phyloP scores from a whole-genome alignment of 2,329 filamentous ascomycete genomes.

The Elsinoe perseae region DNA sequence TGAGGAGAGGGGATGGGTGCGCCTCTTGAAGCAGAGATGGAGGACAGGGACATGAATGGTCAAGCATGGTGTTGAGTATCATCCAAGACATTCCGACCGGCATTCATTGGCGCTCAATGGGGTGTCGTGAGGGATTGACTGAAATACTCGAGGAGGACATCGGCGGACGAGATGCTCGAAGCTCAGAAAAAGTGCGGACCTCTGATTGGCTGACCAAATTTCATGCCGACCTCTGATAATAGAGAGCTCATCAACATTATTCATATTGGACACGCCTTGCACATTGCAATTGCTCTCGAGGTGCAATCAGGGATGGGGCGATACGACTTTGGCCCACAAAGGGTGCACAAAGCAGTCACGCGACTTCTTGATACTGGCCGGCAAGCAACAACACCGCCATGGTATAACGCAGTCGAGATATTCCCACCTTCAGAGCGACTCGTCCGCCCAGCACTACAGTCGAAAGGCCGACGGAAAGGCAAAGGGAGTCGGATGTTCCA shows the following conservation, averaged over 20 bases:
- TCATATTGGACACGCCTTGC: not conserved
- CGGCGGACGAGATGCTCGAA: conserved; percentile 1
- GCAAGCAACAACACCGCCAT: conserved; percentile 40
- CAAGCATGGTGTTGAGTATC: conserved; percentile 48
- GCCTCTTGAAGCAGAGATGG: conserved; percentile 14
- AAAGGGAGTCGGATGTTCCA: conserved; percentile 72
- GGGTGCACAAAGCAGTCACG: conserved; percentile 46
- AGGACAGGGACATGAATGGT: conserved; percentile 54
- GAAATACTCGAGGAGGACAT: not conserved
- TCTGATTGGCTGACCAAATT: conserved; percentile 17
- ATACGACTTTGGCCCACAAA: conserved; percentile 44
- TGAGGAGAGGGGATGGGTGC: conserved; percentile 8
- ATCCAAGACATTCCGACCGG: conserved; percentile 9
- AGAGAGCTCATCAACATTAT: not conserved
- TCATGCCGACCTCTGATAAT: conserved; percentile 1
- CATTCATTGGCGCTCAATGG: conserved; percentile 14
- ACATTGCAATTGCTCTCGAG: not conserved
- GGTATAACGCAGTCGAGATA: conserved; percentile 50
- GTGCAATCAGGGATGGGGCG: conserved; percentile 39
- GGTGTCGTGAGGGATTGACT: not conserved
- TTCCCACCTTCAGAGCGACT: conserved; percentile 55
- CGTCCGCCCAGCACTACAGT: conserved; percentile 47
- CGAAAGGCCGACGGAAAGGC: conserved; percentile 43
- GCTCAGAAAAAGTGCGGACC: conserved; percentile 15
- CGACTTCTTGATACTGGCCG: conserved; percentile 42